Percentiles rank a stretch among this genome's conserved stretches.
These are phyloP conservation scores for Fusarium pilosicola DNA, from an alignment of 2,329 filamentous ascomycete genomes.

Conservation along the genomic window DNA sequence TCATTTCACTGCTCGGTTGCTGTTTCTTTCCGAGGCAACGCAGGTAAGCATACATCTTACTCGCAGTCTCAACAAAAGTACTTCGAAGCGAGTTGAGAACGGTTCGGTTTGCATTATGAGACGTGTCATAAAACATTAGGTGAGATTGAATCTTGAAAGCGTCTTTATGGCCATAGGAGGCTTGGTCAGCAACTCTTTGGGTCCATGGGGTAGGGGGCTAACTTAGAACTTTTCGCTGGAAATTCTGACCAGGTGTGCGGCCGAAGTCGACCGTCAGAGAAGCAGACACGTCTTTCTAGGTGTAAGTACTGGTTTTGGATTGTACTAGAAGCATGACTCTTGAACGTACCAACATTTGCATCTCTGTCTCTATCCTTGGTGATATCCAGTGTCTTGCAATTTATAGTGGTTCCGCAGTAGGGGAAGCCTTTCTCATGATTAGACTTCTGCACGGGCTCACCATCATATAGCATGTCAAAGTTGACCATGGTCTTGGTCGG, in stretches of 20 bases:
- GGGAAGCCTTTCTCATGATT: constrained; percentile 69
- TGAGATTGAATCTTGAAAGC: constrained; percentile 88
- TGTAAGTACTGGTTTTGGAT: not conserved
- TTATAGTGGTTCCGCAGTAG: constrained; percentile 85
- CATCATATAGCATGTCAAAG: constrained; percentile 73
- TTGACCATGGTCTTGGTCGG: constrained; percentile 84
- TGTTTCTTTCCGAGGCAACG: constrained; percentile 66
- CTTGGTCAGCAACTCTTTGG: not conserved
- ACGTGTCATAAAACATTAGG: constrained; percentile 82
- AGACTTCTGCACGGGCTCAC: constrained; percentile 61
- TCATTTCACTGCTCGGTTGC: constrained; percentile 67
- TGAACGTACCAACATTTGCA: constrained; percentile 59
- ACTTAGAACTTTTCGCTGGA: constrained; percentile 82
- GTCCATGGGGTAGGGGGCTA: constrained; percentile 42
- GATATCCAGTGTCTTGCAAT: constrained; percentile 79
- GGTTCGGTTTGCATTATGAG: constrained; percentile 75
- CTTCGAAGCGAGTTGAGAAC: constrained; percentile 79
- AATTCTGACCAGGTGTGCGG: constrained; percentile 77
- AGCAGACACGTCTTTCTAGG: constrained; percentile 62
- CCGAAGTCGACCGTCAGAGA: constrained; percentile 82
- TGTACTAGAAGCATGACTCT: not conserved
- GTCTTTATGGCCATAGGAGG: constrained; percentile 49
- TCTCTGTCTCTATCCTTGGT: constrained; percentile 71
- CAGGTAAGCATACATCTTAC: constrained; percentile 74
- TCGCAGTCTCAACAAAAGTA: constrained; percentile 81